Evolutionary conservation across 495 filamentous ascomycete genomes (phyloP).

Genomic region (Hypoxylon crocopeplum): DNA sequence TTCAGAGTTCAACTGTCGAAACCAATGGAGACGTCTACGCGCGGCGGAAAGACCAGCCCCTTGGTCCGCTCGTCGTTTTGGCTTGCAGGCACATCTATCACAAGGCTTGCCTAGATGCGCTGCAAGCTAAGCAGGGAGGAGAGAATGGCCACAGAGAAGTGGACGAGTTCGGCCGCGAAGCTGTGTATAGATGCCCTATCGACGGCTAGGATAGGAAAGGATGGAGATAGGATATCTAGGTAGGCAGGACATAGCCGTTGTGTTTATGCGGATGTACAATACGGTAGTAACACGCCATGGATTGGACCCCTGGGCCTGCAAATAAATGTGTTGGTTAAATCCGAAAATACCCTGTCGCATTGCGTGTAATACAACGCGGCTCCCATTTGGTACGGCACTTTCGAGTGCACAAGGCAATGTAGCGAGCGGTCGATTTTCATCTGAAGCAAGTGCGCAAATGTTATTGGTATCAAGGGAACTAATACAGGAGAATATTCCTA

Average conservation of each 20-base stretch:
- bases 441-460: background rate
- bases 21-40: slow-evolving; percentile 20
- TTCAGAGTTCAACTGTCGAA: slow-evolving; percentile 1
- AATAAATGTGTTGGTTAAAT: slow-evolving; percentile 6
- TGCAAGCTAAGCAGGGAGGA: slow-evolving; percentile 51
- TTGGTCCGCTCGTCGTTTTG: slow-evolving; percentile 63
- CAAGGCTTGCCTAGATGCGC: slow-evolving; percentile 62
- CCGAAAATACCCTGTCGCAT: background rate
- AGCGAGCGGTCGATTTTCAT: background rate
- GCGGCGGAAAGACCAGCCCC: slow-evolving; percentile 35
- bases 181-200: slow-evolving; percentile 62
- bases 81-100: slow-evolving; percentile 71
- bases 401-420: background rate
- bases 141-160: slow-evolving; percentile 37
- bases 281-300: slow-evolving; percentile 13
- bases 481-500: background rate
- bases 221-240: slow-evolving; percentile 3
- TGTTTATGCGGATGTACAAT: slow-evolving; percentile 32
- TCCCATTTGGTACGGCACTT: too few species aligned
- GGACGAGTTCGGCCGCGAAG: slow-evolving; percentile 48
- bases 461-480: background rate
- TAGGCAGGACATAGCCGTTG: slow-evolving; percentile 11
- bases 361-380: too few species aligned
- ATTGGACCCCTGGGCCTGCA: slow-evolving; percentile 7
- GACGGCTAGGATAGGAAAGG: slow-evolving; percentile 50